A percentile compares a stretch with the other conserved stretches of the same genome.
Evolutionary conservation across 2,329 filamentous ascomycete species (phyloP).

Genomic region (Claviceps maximensis): DNA sequence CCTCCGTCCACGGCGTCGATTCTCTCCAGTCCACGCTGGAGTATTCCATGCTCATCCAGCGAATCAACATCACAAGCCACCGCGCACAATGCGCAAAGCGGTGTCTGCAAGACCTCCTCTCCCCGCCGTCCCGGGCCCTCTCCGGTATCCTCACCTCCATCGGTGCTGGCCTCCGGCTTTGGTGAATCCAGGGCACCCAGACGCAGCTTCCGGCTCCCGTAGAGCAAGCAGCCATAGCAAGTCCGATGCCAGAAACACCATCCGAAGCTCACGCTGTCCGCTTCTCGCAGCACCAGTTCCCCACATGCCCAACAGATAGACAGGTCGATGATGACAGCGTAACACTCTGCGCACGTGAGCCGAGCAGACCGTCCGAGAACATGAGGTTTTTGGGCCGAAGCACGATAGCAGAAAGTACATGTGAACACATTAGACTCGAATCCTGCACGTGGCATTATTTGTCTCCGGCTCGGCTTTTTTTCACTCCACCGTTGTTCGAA

Average conservation of each 20-base stretch:
- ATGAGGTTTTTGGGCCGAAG: slow-evolving; percentile 21
- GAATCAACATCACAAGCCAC: slow-evolving; percentile 26
- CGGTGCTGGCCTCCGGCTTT: slow-evolving; percentile 18
- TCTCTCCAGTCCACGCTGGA: slow-evolving; percentile 29
- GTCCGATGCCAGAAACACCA: slow-evolving; percentile 47
- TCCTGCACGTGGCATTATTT: neutral
- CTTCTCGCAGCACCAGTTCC: slow-evolving; percentile 37
- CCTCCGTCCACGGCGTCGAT: slow-evolving; percentile 33
- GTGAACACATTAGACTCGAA: slow-evolving; percentile 24
- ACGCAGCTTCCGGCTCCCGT: slow-evolving; percentile 27
- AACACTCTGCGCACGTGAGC: slow-evolving; percentile 36
- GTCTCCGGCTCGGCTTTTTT: neutral
- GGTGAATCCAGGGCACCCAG: slow-evolving; percentile 19
- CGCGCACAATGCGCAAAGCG: slow-evolving; percentile 35
- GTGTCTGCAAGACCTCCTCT: slow-evolving; percentile 32
- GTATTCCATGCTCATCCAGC: slow-evolving; percentile 16
- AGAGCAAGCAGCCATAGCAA: slow-evolving; percentile 44
- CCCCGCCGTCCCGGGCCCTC: slow-evolving; percentile 8
- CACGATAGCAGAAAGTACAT: slow-evolving; percentile 43
- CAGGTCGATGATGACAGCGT: slow-evolving; percentile 34
- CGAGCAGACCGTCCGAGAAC: slow-evolving; percentile 33
- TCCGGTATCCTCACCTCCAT: slow-evolving; percentile 1
- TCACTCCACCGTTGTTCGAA: too few relatives aligned
- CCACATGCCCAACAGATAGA: slow-evolving; percentile 46
- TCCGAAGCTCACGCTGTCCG: slow-evolving; percentile 44